Base-by-base conservation (phyloP, 1,284 basidiomycete species). In the Puccinia hordei region DNA sequence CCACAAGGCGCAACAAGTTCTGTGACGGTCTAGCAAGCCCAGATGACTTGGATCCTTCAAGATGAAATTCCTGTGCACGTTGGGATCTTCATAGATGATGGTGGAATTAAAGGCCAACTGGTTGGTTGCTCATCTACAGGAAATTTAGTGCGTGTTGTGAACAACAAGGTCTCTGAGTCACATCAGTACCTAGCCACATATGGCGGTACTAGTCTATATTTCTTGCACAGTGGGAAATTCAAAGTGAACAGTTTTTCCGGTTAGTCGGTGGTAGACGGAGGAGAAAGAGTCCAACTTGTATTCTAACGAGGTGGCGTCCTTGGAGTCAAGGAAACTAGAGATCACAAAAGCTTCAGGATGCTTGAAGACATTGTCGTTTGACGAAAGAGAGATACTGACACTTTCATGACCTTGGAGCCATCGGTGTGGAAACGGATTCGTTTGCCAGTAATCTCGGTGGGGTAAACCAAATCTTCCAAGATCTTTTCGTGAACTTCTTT, bases 231-330 rank as follows among this genome's bases (percentile, higher is more conserved):
- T 53, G 24, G 76, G 76, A 82, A 84, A 84, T 59, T 82, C 83
- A 83, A 86, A 85, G 75, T 81, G 91, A 82, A 96, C 94, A 84
- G 95, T 93, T 89, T 95, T 95, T 86, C 94, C 94, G 83, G 94
- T 96, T 86, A 96, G 88, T 84, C 92, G 92, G 86, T 93, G 92
- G 90, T 97, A 97, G 83, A 96, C 93, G 78, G 92, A 93, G 82
- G 93, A 92, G 89, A 97, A 97, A 82, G 93, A 94, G 88, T 96
- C 94, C 83, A 96, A 90, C 91, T 99, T 99, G 93, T 99, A 98
- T 90, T 99, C 97, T 87, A 99, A 90, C 86, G 94, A 93, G 87
- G 95, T 99, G 82, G 94, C 91, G 87, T 99, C 97, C 88, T 99
- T 99, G 83, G 94, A 90, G 90, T 99, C 97, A 83, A 99, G 92